Conservation (phyloP, 1,284 basidiomycete species). For the Ustilago bromivora region DNA sequence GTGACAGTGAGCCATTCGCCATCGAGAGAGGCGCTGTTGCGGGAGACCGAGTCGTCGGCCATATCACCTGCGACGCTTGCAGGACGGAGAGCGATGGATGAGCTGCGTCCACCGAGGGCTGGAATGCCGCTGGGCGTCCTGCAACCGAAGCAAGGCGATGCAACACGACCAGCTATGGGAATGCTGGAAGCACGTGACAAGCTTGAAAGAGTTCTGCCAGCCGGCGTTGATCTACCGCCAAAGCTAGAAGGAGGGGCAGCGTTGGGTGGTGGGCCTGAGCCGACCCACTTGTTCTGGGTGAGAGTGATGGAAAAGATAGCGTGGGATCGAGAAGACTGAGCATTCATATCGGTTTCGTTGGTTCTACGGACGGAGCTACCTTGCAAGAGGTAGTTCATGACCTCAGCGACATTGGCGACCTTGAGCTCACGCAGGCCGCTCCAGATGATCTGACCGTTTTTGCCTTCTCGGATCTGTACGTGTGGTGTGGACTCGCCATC, state of each 20-base stretch:
- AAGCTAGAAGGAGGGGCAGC: constrained; percentile 33
- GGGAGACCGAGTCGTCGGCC: constrained; percentile 25
- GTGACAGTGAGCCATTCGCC: constrained; percentile 80
- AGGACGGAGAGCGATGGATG: constrained; percentile 44
- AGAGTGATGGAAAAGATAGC: constrained; percentile 97
- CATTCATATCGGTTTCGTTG: constrained; percentile 98
- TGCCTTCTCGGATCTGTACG: constrained; percentile 96
- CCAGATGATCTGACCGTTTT: constrained; percentile 96
- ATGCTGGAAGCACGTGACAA: constrained; percentile 44
- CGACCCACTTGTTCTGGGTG: constrained; percentile 72
- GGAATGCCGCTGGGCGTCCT: constrained; percentile 47
- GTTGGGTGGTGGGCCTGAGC: constrained; percentile 50
- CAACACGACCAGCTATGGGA: constrained; percentile 41
- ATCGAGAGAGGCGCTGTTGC: constrained; percentile 17
- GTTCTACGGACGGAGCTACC: constrained; percentile 91
- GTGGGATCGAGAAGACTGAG: constrained; percentile 95
- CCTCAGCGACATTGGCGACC: constrained; percentile 84
- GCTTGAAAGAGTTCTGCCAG: constrained; percentile 26
- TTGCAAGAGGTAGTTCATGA: constrained; percentile 85
- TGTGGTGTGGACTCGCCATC: constrained; percentile 74
- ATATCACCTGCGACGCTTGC: constrained; percentile 33
- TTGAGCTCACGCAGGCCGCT: constrained; percentile 90
- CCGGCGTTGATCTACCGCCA: constrained; percentile 33
- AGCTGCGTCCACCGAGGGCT: constrained; percentile 34
- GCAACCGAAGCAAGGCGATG: constrained; percentile 42